These are phyloP conservation scores for Pleurotus ostreatus DNA, from an alignment of 768 basidiomycete species.

Conservation along the genomic window DNA sequence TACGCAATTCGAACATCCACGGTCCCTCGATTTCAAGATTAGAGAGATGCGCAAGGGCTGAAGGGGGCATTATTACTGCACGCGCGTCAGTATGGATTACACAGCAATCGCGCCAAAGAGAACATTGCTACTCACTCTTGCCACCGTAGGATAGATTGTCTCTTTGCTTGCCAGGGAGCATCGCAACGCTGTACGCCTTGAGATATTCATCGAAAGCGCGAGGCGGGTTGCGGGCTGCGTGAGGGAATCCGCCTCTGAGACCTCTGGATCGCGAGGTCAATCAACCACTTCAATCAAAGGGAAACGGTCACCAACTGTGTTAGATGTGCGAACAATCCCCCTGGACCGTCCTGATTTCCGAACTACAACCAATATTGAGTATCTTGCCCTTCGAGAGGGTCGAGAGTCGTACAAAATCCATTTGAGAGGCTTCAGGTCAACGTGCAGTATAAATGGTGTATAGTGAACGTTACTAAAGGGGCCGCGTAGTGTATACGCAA, in stretches of 20 bases:
- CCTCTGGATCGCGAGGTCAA: slow-evolving; percentile 33
- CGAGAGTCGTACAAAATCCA: slow-evolving; percentile 9
- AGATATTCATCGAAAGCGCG: slow-evolving; percentile 88
- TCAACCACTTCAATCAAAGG: neutral
- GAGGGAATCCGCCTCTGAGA: slow-evolving; percentile 45
- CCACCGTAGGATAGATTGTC: slow-evolving; percentile 95
- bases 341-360: slow-evolving; percentile 48
- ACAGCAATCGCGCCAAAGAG: slow-evolving; percentile 2
- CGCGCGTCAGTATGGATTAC: slow-evolving; percentile 9
- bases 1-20: slow-evolving; percentile 96
- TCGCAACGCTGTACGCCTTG: slow-evolving; percentile 93
- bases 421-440: neutral
- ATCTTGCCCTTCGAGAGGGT: neutral
- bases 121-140: slow-evolving; percentile 61
- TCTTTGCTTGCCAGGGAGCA: slow-evolving; percentile 83
- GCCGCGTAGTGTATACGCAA: neutral
- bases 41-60: slow-evolving; percentile 85
- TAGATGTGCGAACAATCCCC: slow-evolving; percentile 60
- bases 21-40: slow-evolving; percentile 85
- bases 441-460: neutral
- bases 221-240: slow-evolving; percentile 49
- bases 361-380: slow-evolving; percentile 22
- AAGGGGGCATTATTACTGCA: slow-evolving; percentile 95
- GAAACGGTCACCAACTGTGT: slow-evolving; percentile 42
- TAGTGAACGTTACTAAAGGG: neutral